phyloP scores from a whole-genome alignment of 257 asterid species.

The Oldenlandia corymbosa region DNA sequence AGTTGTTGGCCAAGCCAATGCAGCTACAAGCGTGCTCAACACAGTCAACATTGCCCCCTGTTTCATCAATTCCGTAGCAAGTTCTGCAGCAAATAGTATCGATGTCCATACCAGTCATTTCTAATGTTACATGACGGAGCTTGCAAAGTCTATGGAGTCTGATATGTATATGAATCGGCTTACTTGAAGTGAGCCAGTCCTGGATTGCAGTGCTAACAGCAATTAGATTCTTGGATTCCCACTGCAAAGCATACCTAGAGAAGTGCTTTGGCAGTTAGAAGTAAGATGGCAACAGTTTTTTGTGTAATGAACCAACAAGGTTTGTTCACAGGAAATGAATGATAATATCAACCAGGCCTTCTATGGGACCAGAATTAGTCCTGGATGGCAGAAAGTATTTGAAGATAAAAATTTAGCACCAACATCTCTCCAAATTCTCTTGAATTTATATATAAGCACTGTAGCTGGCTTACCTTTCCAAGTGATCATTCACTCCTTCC shows the following conservation, averaged over 20 bases:
- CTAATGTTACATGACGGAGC: not conserved
- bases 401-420: constrained; percentile 4
- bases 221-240: constrained; percentile 85
- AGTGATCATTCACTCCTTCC: constrained; percentile 65
- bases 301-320: not conserved
- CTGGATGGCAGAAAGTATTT: not conserved
- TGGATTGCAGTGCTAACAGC: constrained; percentile 94
- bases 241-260: constrained; percentile 75
- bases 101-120: constrained; percentile 13
- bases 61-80: constrained; percentile 77
- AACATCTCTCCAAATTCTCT: too few relatives aligned
- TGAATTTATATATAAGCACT: too few relatives aligned
- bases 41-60: constrained; percentile 98
- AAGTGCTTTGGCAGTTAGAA: constrained; percentile 19
- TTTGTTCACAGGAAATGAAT: not conserved
- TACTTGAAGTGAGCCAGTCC: constrained; percentile 96
- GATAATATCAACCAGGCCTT: not conserved
- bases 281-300: constrained; percentile 5
- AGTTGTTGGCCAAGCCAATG: constrained; percentile 93
- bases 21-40: constrained; percentile 62
- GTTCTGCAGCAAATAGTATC: constrained; percentile 40
- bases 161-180: constrained; percentile 25
- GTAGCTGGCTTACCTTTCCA: constrained; percentile 58
- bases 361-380: not conserved
- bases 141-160: not conserved